Evolutionary conservation across 148 eudicot genomes (phyloP), one percentile per base, ranked within the genome.

Genomic region (Amaranthus hypochondriacus): DNA sequence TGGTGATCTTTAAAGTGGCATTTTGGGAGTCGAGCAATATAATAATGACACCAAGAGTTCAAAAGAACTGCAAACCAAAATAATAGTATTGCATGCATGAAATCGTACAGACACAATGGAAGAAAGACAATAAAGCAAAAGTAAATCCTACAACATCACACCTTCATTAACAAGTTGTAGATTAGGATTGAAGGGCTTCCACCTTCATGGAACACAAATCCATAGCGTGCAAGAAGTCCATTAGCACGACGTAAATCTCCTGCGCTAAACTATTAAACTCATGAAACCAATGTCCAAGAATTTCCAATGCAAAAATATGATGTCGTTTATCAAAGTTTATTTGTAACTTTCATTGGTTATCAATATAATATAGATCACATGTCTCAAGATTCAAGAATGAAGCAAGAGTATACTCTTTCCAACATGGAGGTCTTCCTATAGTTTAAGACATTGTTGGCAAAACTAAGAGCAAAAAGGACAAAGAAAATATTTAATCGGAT

Each of bases 211-310:
- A 89, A 77, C 53, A 77, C 83, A 76, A 43, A 83, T 56, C 90
- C 86, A 77, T 83, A 87, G 66, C 90, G 85, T 70, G 93, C 87
- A 69, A 89, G 90, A 85, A 89, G 93, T 70, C 90, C 93, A 83
- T 87, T 87, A 62, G 90, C 90, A 71, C 93, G 93, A 75, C 93
- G 90, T 73, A 89, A 75, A 73, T 89, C 87, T 78, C 93, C 93
- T 89, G 90, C 87, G 87, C 83, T 83, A 83, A 80, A 78, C 62
- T 81, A 76, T 51, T 50, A 55, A 68, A 67, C 9, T 55, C 68
- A 61, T 76, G 69, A 79, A 62, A 48, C 43, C 28, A 56, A 55
- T 54, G 42, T 69, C 51, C 54, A 69, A 9, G 56, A 53, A 68
- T 39, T 10, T 42, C 18, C 14, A 8, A 48, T 28, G 21, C 21